Base-by-base conservation (phyloP, 495 filamentous ascomycete genomes). In the Aspergillus avenaceus region DNA sequence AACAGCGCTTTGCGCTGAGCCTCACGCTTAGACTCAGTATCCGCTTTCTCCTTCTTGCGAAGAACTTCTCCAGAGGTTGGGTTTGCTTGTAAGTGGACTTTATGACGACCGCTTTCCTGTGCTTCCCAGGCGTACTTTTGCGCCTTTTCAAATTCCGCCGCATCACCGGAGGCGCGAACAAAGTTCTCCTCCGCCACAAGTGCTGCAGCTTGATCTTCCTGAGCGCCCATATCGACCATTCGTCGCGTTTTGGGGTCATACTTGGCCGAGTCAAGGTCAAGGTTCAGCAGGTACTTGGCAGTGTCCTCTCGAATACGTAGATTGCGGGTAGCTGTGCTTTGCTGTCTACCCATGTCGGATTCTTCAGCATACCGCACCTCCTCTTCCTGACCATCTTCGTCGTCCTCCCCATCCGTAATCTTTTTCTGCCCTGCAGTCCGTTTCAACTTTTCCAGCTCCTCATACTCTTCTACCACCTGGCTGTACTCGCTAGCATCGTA, bases 181-280 rank as follows among this genome's bases (percentile, higher is more conserved):
- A 93, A 97, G 52, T 91, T 91, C 59, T 97, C 93, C 62, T 98
- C 95, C 4, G 90, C 93, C 37, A 97, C 91, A 28, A 97, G 73
- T 8, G 86, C 84, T 14, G 95, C 86, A 5, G 92, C 89, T 54
- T 85, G 82, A 71, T 97, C 91, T 16, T 72, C 66, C 29, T 88
- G 87, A 5, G 88, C 91, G 27, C 92, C 91, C 55, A 82, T 81
- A 54, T 96, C 91, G 4, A 96, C 86, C 84, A 98, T 95, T 5
- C 88, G 86, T 50, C 93, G 82, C 27, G 92, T 97, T 63, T 98
- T 98, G 0, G 93, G 93, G 60, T 98, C 95, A 67, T 98, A 98
- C 62, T 96, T 96, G 11, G 93, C 95, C 0, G 92, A 96, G 57
- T 98, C 93, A 3, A 95, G 80, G 58, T 97, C 93, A 4, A 98